Evolutionary conservation across 2,329 filamentous ascomycete species (phyloP), one percentile per base, ranked within the genome.

Genomic region (Fusarium sp.): DNA sequence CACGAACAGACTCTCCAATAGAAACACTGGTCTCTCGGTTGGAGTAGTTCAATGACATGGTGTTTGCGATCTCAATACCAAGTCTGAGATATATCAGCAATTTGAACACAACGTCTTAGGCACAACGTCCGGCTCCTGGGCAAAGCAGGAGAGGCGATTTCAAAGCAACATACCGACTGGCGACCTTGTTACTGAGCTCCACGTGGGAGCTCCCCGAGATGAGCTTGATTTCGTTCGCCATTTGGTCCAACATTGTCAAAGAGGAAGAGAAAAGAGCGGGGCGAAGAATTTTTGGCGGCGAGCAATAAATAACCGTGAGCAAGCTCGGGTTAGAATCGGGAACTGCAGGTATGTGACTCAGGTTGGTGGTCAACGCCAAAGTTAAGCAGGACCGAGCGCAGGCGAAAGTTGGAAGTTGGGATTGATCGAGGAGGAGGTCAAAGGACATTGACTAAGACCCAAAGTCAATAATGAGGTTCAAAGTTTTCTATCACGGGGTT

Each of bases 1-100:
- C 95, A 80, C 95, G 88, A 55, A 98, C 95, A 67, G 92, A 96
- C 83, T 98, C 95, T 77, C 95, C 94, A 73, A 97, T 96, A 20
- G 94, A 97, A 58, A 98, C 94, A 71, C 90, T 93, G 50, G 91
- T 94, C 77, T 96, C 92, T 75, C 93, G 91, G 79, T 95, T 95
- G 46, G 92, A 94, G 81, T 94, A 94, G 77, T 94, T 92, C 65
- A 95, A 84, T 67, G 90, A 91, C 83, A 93, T 87, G 45, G 91
- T 92, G 82, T 92, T 92, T 66, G 90, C 90, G 72, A 93, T 85
- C 73, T 93, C 88, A 73, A 93, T 91, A 71, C 91, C 91, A 62
- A 93, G 86, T 75, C 91, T 93, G 77, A 64, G 45, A 45, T 64
- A 55, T 52, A 68, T 75, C 67, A 77, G 70, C 67, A 68, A 62